Conservation (phyloP, 192 early-diverging fungal species). For the Coemansia javaensis region DNA sequence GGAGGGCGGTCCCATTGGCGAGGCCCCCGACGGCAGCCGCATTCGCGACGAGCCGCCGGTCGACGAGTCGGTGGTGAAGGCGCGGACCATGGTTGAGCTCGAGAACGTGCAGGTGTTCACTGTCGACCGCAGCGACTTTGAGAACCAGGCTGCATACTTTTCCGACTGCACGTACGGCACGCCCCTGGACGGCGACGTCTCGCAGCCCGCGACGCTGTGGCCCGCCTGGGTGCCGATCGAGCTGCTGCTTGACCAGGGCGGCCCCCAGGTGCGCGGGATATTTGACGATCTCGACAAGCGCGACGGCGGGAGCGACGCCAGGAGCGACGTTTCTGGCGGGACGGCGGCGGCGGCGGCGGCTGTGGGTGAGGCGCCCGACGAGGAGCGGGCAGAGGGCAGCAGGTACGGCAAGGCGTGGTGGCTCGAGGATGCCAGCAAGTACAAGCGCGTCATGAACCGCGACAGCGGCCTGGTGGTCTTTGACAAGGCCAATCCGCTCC, state of each 20-base stretch:
- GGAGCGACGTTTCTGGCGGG: too few relatives aligned
- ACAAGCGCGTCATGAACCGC: slow-evolving; percentile 49
- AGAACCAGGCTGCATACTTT: slow-evolving; percentile 40
- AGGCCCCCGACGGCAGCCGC: neutral
- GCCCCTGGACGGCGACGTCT: slow-evolving; percentile 12
- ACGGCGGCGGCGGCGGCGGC: too few relatives aligned
- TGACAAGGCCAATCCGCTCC: slow-evolving; percentile 51
- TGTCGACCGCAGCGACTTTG: slow-evolving; percentile 40
- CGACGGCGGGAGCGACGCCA: neutral
- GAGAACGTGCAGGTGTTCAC: slow-evolving; percentile 52
- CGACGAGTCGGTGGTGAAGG: slow-evolving; percentile 51
- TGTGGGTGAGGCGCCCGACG: neutral
- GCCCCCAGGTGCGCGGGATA: slow-evolving; percentile 27
- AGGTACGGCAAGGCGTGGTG: slow-evolving; percentile 36
- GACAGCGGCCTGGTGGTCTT: slow-evolving; percentile 48
- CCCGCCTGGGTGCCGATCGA: slow-evolving; percentile 55
- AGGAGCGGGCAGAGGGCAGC: neutral
- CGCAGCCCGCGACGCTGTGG: slow-evolving; percentile 41
- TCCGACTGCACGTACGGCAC: slow-evolving; percentile 51
- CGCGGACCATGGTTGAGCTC: slow-evolving; percentile 48
- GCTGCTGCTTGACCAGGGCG: slow-evolving; percentile 43
- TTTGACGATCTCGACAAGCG: slow-evolving; percentile 33
- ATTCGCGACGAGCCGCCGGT: slow-evolving; percentile 17
- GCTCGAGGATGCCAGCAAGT: slow-evolving; percentile 43
- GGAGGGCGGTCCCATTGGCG: slow-evolving; percentile 1